Conservation (phyloP, 257 asterid genomes). For the Primulina eburnea region DNA sequence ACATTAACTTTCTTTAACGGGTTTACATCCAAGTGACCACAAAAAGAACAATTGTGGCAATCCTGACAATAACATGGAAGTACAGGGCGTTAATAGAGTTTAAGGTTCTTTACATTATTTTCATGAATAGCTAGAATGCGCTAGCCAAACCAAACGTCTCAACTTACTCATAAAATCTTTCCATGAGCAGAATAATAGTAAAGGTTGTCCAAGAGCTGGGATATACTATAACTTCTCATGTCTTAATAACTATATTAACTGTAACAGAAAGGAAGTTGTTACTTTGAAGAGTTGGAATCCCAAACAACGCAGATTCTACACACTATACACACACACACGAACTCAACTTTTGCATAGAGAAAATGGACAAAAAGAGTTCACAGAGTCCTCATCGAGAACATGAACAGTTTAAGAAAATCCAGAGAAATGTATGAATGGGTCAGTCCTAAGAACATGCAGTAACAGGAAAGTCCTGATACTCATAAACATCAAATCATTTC, state of each 20-base stretch:
- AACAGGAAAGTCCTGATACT: background rate
- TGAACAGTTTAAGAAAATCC: background rate
- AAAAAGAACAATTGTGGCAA: background rate
- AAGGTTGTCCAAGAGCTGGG: background rate
- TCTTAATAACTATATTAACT: background rate
- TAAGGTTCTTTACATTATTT: background rate
- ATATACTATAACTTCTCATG: background rate
- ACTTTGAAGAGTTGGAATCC: background rate
- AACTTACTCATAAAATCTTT: background rate
- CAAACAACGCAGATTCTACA: background rate
- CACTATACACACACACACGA: background rate
- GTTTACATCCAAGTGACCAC: constrained; percentile 1
- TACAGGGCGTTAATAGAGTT: background rate
- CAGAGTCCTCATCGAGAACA: background rate
- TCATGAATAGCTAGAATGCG: background rate
- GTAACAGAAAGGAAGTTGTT: background rate
- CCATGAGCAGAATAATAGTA: background rate
- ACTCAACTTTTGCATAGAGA: background rate
- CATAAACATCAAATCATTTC: background rate
- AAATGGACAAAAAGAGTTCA: background rate
- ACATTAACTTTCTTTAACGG: background rate
- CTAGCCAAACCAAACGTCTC: background rate
- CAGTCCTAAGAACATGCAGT: background rate
- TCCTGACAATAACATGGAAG: background rate
- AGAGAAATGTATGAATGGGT: background rate